A percentile compares a stretch with the other conserved stretches of the same genome.
These are phyloP conservation scores for Trichoderma afroharzianum DNA, from an alignment of 2,329 filamentous ascomycete genomes.

Conservation along the genomic window DNA sequence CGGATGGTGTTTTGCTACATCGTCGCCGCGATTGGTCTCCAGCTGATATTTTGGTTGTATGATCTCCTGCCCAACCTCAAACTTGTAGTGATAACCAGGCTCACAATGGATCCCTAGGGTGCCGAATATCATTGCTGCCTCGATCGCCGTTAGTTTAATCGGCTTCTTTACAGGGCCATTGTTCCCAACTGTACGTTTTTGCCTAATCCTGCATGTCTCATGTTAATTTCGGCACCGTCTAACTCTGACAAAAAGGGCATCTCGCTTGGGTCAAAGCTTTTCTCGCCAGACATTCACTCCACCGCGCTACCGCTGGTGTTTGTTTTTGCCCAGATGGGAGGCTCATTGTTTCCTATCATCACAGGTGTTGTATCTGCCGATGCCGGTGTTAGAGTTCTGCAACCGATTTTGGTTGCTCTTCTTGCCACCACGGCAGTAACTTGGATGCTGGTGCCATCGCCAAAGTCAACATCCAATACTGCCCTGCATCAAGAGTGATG, in stretches of 20 bases:
- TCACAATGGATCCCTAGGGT: constrained; percentile 27
- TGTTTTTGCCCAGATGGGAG: constrained; percentile 54
- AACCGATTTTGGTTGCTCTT: constrained; percentile 49
- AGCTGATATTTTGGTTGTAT: constrained; percentile 60
- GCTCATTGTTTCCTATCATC: constrained; percentile 52
- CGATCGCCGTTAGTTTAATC: constrained; percentile 51
- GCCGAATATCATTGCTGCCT: constrained; percentile 45
- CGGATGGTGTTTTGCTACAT: constrained; percentile 55
- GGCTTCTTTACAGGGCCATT: constrained; percentile 58
- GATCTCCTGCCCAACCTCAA: not conserved
- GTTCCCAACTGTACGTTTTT: constrained; percentile 49
- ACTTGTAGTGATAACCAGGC: not conserved
- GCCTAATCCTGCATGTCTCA: fast-evolving
- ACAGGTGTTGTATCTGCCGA: constrained; percentile 49
- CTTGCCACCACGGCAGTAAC: constrained; percentile 43
- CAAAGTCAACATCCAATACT: constrained; percentile 31
- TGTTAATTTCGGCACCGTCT: not conserved
- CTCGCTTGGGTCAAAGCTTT: constrained; percentile 50
- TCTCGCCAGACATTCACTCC: constrained; percentile 35
- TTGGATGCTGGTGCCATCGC: constrained; percentile 44
- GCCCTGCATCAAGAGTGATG: constrained; percentile 34
- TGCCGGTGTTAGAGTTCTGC: constrained; percentile 45
- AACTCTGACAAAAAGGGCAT: constrained; percentile 43
- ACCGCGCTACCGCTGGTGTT: constrained; percentile 49
- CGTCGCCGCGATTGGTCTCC: constrained; percentile 48